phyloP scores from a whole-genome alignment of 495 filamentous ascomycete genomes.

The Aspergillus conjunctus region DNA sequence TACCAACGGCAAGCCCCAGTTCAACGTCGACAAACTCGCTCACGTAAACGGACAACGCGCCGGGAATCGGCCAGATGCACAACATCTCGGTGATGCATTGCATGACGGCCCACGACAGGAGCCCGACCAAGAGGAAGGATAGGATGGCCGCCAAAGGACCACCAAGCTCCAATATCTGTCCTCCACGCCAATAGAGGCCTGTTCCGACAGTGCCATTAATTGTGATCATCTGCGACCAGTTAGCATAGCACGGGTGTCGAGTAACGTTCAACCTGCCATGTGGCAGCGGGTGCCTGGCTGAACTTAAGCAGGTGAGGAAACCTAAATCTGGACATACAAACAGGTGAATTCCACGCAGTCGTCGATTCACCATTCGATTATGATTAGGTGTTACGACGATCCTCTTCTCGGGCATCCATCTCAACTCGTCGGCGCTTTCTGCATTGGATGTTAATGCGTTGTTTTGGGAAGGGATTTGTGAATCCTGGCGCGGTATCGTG shows the following conservation, averaged over 20 bases:
- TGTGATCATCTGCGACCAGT: constrained; percentile 1
- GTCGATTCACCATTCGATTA: constrained; percentile 2
- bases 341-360: neutral
- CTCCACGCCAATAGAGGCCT: constrained; percentile 9
- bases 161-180: constrained; percentile 8
- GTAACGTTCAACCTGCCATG: neutral
- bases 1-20: constrained; percentile 5
- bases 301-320: neutral
- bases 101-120: constrained; percentile 6
- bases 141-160: constrained; percentile 4
- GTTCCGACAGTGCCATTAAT: constrained; percentile 6
- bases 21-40: constrained; percentile 9
- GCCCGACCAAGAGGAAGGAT: constrained; percentile 3
- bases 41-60: constrained; percentile 4
- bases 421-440: neutral
- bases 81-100: constrained; percentile 13
- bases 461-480: neutral
- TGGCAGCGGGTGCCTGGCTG: neutral
- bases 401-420: neutral
- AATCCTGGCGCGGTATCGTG: neutral
- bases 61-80: constrained; percentile 12
- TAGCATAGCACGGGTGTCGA: neutral
- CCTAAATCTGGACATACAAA: neutral
- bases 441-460: neutral
- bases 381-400: neutral